Conservation (phyloP, 192 early-diverging fungal genomes). For the Entrophospora sp. region DNA sequence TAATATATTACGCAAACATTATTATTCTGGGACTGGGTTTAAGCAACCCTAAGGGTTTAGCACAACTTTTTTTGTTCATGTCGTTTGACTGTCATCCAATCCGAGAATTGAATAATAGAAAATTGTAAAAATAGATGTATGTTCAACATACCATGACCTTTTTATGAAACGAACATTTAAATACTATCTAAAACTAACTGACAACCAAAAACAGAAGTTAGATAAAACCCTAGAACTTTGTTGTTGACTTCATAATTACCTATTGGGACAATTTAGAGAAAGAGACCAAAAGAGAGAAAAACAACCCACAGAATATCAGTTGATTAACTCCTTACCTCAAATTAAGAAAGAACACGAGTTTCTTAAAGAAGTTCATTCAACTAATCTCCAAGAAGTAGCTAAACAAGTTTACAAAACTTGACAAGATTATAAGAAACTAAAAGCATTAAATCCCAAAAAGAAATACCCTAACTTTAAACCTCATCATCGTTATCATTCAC, state of each 20-base stretch:
- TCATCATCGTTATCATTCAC: not conserved
- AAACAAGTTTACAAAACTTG: not conserved
- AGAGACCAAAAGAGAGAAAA: not conserved
- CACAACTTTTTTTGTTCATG: too few relatives aligned
- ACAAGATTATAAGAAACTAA: not conserved
- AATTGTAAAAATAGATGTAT: too few relatives aligned
- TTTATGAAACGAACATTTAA: not conserved
- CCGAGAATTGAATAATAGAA: too few relatives aligned
- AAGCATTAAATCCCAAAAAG: not conserved
- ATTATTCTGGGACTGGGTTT: too few relatives aligned
- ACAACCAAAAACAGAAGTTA: not conserved
- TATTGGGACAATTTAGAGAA: not conserved
- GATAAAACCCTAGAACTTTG: not conserved
- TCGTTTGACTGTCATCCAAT: too few relatives aligned
- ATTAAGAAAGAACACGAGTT: not conserved
- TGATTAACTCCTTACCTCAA: not conserved
- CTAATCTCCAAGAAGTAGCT: not conserved
- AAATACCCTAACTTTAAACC: not conserved
- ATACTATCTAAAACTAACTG: not conserved
- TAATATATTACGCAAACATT: too few relatives aligned
- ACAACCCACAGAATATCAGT: not conserved
- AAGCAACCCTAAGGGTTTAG: too few relatives aligned
- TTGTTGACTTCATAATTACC: not conserved
- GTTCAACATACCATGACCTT: too few relatives aligned
- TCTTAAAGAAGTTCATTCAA: not conserved